A percentile compares a stretch with the other conserved stretches of the same genome.
These are phyloP conservation scores for Trametes cubensis DNA, from an alignment of 768 basidiomycete genomes.

Conservation along the genomic window DNA sequence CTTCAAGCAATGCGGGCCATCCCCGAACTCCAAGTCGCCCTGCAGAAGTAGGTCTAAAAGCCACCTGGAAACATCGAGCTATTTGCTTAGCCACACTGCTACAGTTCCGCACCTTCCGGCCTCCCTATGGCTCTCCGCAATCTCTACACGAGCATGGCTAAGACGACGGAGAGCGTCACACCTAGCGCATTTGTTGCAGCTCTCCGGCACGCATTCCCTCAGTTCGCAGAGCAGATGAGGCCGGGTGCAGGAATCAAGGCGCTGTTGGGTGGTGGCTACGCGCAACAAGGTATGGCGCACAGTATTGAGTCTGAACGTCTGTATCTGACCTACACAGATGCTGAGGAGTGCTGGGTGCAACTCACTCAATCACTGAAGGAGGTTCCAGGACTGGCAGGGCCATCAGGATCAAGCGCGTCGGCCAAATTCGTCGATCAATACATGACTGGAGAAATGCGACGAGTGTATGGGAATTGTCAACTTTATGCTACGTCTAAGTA, in stretches of 20 bases:
- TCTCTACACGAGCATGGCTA: constrained; percentile 72
- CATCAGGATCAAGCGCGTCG: constrained; percentile 33
- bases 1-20: constrained; percentile 92
- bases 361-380: constrained; percentile 73
- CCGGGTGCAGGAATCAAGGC: constrained; percentile 40
- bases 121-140: constrained; percentile 60
- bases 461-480: constrained; percentile 51
- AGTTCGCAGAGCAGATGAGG: constrained; percentile 76
- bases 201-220: constrained; percentile 80
- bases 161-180: constrained; percentile 74
- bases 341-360: constrained; percentile 86
- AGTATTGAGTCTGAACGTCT: no score
- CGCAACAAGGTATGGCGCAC: constrained; percentile 68
- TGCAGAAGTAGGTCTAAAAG: constrained; percentile 54
- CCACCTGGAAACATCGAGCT: not conserved
- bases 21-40: constrained; percentile 80
- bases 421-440: constrained; percentile 79
- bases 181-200: constrained; percentile 69
- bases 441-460: constrained; percentile 75
- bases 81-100: not conserved
- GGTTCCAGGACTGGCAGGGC: constrained; percentile 51
- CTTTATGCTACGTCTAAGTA: not conserved
- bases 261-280: constrained; percentile 48
- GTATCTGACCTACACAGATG: constrained; percentile 50
- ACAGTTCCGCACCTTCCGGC: constrained; percentile 23